phyloP scores from a whole-genome alignment of 2,329 filamentous ascomycete genomes.

The Colletotrichum sp. region DNA sequence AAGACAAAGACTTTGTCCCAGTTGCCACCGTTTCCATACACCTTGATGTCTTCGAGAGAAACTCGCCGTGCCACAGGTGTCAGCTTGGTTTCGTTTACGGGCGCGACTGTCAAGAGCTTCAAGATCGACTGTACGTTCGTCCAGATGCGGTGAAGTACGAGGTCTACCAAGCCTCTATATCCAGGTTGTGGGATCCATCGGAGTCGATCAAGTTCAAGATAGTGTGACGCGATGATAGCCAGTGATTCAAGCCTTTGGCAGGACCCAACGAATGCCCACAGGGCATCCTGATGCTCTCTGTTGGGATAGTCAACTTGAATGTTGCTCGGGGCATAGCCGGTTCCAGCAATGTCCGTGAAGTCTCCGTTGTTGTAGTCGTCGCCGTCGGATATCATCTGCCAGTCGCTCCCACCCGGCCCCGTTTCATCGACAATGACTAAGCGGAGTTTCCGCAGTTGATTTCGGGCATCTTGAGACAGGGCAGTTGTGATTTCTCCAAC shows the following conservation, averaged over 20 bases:
- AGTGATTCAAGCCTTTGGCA: slow-evolving; percentile 1
- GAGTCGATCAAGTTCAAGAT: not conserved
- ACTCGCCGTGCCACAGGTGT: not conserved
- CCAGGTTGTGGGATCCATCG: not conserved
- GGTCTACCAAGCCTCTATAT: not conserved
- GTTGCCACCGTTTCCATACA: not conserved
- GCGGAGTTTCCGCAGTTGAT: not conserved
- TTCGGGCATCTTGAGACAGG: not conserved
- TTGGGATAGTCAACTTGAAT: not conserved
- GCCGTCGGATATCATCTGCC: not conserved
- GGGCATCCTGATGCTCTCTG: not conserved
- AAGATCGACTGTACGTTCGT: not conserved
- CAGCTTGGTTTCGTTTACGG: not conserved
- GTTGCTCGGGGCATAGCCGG: not conserved
- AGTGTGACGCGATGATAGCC: not conserved
- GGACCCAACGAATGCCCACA: not conserved
- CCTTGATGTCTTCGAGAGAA: not conserved
- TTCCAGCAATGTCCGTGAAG: not conserved
- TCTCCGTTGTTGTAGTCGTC: not conserved
- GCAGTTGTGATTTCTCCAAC: not conserved
- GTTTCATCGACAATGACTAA: slow-evolving; percentile 1
- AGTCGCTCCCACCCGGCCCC: not conserved
- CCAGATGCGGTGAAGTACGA: not conserved
- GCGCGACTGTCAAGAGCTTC: not conserved
- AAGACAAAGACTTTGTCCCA: not conserved